phyloP scores from a whole-genome alignment of 164 flowering plant species.

The Taxillus chinensis region DNA sequence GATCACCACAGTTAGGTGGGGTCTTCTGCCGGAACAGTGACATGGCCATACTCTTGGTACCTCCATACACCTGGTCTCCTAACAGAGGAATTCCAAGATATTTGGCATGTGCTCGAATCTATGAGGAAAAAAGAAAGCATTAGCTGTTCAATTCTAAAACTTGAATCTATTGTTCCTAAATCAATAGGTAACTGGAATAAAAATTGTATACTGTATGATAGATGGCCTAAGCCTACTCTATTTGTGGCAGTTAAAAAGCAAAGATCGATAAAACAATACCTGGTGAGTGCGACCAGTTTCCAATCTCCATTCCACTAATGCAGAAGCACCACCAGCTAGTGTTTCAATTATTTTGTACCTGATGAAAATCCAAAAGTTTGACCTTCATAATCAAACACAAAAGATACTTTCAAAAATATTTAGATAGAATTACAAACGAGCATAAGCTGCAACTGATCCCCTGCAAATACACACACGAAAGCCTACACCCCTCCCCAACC shows the following conservation, averaged over 20 bases:
- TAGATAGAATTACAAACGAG: not conserved
- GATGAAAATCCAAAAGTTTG: constrained; percentile 1
- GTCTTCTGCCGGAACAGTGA: constrained; percentile 56
- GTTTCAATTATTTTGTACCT: constrained; percentile 80
- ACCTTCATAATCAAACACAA: not conserved
- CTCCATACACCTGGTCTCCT: constrained; percentile 96
- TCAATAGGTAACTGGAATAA: no score
- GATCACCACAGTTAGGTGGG: constrained; percentile 27
- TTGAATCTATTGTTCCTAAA: no score
- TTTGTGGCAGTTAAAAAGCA: not conserved
- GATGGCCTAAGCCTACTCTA: not conserved
- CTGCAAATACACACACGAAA: no score
- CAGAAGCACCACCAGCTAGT: constrained; percentile 78
- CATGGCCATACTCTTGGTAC: constrained; percentile 67
- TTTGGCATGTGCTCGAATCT: constrained; percentile 97
- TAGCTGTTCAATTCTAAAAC: no score
- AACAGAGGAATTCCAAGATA: constrained; percentile 71
- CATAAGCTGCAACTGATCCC: no score
- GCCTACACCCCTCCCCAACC: no score
- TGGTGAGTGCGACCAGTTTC: constrained; percentile 99
- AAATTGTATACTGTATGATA: no score
- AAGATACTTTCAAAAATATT: not conserved
- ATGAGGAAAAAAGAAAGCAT: not conserved
- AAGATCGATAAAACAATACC: constrained; percentile 27
- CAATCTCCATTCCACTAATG: constrained; percentile 91